Evolutionary conservation across 108 stramenopile species (phyloP).

Genomic region (Nitzschia putrida): DNA sequence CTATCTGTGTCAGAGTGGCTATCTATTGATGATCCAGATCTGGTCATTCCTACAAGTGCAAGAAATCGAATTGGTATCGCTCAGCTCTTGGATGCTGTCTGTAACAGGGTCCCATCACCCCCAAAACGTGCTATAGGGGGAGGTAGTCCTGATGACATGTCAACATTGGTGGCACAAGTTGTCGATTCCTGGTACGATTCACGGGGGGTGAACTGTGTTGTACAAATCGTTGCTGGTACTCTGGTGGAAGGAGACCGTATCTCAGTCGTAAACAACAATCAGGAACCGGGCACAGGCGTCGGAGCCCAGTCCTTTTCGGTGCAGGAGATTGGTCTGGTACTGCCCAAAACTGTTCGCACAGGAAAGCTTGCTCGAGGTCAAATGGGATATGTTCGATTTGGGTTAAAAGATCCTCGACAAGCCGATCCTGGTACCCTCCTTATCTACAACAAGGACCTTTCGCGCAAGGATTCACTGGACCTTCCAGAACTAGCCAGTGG

Average conservation of each 20-base stretch:
- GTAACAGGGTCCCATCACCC: slow-evolving; percentile 73
- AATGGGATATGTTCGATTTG: slow-evolving; percentile 94
- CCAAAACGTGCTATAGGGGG: neutral
- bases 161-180: slow-evolving; percentile 79
- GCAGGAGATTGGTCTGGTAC: slow-evolving; percentile 90
- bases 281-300: neutral
- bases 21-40: slow-evolving; percentile 85
- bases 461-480: slow-evolving; percentile 19
- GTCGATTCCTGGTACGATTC: slow-evolving; percentile 96
- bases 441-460: slow-evolving; percentile 56
- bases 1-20: slow-evolving; percentile 84
- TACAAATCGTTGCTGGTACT: slow-evolving; percentile 56
- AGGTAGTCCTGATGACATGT: slow-evolving; percentile 50
- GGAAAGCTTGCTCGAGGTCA: slow-evolving; percentile 71
- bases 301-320: slow-evolving; percentile 57
- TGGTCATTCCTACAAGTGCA: slow-evolving; percentile 88
- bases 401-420: slow-evolving; percentile 87
- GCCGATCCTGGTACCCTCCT: slow-evolving; percentile 92
- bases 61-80: slow-evolving; percentile 73
- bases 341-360: slow-evolving; percentile 74
- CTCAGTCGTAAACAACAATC: slow-evolving; percentile 27
- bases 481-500: slow-evolving; percentile 51
- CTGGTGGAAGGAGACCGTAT: slow-evolving; percentile 64
- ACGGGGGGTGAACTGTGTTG: slow-evolving; percentile 71
- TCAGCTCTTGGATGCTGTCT: slow-evolving; percentile 72